Evolutionary conservation across 2,329 filamentous ascomycete genomes (phyloP).

Genomic region (Paraphaeosphaeria minitans): DNA sequence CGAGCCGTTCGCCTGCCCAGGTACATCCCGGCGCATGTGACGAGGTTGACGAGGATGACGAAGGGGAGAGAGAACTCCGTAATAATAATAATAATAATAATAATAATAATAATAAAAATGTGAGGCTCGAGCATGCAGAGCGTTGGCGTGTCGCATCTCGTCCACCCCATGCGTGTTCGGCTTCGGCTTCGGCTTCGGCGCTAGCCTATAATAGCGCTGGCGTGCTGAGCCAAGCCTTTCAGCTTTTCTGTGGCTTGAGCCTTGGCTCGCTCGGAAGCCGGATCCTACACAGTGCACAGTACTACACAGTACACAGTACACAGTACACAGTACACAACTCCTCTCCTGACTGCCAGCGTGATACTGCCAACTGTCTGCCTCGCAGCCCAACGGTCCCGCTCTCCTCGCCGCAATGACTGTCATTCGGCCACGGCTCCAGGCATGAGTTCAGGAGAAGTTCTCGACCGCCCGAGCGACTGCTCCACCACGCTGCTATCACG

Average conservation of each 20-base stretch:
- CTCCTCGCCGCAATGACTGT: constrained; percentile 1
- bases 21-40: too few relatives aligned
- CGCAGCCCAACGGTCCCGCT: constrained; percentile 1
- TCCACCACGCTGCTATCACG: constrained; percentile 10
- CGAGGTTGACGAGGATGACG: too few relatives aligned
- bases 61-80: too few relatives aligned
- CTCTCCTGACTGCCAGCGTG: background rate
- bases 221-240: constrained; percentile 14
- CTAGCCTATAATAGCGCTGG: background rate
- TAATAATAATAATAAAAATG: too few relatives aligned
- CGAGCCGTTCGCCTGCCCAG: too few relatives aligned
- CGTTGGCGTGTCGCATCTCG: too few relatives aligned
- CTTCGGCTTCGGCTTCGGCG: background rate
- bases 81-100: too few relatives aligned
- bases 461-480: constrained; percentile 1
- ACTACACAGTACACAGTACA: too few relatives aligned
- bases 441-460: constrained; percentile 5
- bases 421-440: background rate
- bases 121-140: too few relatives aligned
- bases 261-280: background rate
- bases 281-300: too few relatives aligned
- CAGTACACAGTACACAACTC: too few relatives aligned
- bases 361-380: background rate
- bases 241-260: constrained; percentile 15
- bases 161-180: background rate